Percentiles rank a stretch among this genome's conserved stretches.
phyloP scores from a whole-genome alignment of 1,139 yeast species.

The Magnusiomyces paraingens region DNA sequence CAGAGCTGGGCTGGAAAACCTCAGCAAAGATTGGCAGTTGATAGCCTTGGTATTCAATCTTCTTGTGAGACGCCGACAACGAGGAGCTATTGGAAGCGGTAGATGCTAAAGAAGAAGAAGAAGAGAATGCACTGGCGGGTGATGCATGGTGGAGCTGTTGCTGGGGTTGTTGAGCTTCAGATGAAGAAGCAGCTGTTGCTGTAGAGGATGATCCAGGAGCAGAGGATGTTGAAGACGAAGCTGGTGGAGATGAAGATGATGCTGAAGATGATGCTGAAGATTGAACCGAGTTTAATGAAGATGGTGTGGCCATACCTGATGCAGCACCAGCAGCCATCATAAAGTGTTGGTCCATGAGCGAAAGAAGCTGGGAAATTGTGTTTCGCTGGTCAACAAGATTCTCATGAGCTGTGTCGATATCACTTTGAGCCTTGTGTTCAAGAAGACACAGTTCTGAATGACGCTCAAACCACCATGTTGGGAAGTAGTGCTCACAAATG shows the following conservation, averaged over 20 bases:
- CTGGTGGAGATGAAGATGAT: constrained; percentile 24
- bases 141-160: constrained; percentile 2
- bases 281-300: constrained; percentile 4
- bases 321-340: neutral
- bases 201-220: neutral
- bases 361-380: constrained; percentile 36
- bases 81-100: constrained; percentile 10
- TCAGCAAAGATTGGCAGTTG: constrained; percentile 39
- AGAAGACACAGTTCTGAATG: constrained; percentile 85
- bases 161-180: neutral
- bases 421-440: constrained; percentile 78
- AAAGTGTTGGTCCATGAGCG: constrained; percentile 11
- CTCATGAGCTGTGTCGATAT: constrained; percentile 75
- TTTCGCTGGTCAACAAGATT: constrained; percentile 64
- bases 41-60: constrained; percentile 53
- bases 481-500: constrained; percentile 86
- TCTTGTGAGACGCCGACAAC: constrained; percentile 9
- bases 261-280: constrained; percentile 22
- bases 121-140: constrained; percentile 3
- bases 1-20: neutral
- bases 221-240: constrained; percentile 18
- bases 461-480: constrained; percentile 93
- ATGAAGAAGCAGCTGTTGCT: neutral
- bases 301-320: constrained; percentile 15
- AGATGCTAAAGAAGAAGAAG: constrained; percentile 12